phyloP scores from a whole-genome alignment of 208 protist species.

The Acanthamoeba lenticulata region DNA sequence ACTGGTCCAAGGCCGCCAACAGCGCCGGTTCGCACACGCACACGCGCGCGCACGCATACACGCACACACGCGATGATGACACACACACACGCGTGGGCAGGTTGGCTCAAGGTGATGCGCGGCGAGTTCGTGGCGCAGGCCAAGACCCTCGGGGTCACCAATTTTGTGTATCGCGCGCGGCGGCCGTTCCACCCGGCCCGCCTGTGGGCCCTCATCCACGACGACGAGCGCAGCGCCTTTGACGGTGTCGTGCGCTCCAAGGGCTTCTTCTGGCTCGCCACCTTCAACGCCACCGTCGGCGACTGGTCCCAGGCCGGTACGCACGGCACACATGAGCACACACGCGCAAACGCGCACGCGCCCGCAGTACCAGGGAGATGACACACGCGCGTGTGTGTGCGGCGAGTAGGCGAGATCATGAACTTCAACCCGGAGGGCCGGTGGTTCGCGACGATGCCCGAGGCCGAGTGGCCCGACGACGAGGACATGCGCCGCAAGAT shows the following conservation, averaged over 20 bases:
- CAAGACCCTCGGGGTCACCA: constrained; percentile 78
- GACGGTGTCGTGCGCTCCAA: constrained; percentile 16
- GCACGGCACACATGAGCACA: background rate
- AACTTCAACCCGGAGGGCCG: background rate
- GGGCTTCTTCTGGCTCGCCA: constrained; percentile 56
- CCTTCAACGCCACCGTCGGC: constrained; percentile 16
- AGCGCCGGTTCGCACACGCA: background rate
- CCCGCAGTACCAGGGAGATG: no score
- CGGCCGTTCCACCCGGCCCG: constrained; percentile 85
- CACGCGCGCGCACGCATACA: no score
- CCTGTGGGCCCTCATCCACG: constrained; percentile 68
- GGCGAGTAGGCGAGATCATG: background rate
- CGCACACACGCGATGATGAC: no score
- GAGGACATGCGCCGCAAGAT: background rate
- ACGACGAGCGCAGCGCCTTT: background rate
- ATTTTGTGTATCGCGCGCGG: constrained; percentile 82
- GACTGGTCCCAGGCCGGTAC: constrained; percentile 6
- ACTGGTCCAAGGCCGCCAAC: background rate
- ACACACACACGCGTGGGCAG: background rate
- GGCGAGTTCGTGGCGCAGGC: constrained; percentile 8
- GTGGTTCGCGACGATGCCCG: constrained; percentile 25
- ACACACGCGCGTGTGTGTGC: background rate
- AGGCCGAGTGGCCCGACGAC: background rate
- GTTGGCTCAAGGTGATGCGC: constrained; percentile 1
- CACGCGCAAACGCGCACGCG: background rate